Conservation (phyloP, 208 protist species). For the Leishmania lainsoni region DNA sequence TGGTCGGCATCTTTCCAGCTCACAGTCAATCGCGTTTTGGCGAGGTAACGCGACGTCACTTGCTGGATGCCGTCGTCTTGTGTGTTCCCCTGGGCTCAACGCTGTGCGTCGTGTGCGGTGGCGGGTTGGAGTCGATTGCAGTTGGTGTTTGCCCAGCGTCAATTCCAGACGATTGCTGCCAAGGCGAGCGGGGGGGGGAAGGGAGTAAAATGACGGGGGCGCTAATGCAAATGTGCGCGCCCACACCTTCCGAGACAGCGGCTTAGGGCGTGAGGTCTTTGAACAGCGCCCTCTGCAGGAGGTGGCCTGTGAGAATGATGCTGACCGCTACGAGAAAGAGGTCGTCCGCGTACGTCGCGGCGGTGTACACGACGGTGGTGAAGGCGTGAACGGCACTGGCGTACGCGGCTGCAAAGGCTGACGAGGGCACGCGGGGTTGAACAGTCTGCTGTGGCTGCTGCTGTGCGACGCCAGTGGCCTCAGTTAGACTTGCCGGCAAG, state of each 20-base stretch:
- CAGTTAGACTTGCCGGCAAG: conserved; percentile 13
- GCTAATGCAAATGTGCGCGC: background rate
- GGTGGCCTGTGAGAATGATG: conserved; percentile 33
- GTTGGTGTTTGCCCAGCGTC: background rate
- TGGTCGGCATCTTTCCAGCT: background rate
- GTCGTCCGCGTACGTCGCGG: conserved; percentile 34
- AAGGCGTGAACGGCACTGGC: conserved; percentile 6
- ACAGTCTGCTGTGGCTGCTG: background rate
- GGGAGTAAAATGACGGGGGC: background rate
- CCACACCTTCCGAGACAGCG: background rate
- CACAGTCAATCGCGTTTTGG: background rate
- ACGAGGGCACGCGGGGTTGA: background rate
- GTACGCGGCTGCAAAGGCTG: background rate
- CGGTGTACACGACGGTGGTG: conserved; percentile 18
- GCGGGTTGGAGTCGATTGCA: background rate
- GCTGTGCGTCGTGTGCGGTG: background rate
- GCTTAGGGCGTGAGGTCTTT: conserved; percentile 23
- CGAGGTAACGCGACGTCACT: background rate
- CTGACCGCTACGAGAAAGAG: conserved; percentile 32
- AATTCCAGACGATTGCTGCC: background rate
- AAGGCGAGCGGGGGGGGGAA: background rate
- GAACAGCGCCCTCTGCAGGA: conserved; percentile 34
- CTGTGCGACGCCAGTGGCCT: background rate
- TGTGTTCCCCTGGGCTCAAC: too few species aligned
- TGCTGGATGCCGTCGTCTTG: background rate